Evolutionary conservation across 345 rosid species (phyloP).

Genomic region (Bruguiera parviflora): DNA sequence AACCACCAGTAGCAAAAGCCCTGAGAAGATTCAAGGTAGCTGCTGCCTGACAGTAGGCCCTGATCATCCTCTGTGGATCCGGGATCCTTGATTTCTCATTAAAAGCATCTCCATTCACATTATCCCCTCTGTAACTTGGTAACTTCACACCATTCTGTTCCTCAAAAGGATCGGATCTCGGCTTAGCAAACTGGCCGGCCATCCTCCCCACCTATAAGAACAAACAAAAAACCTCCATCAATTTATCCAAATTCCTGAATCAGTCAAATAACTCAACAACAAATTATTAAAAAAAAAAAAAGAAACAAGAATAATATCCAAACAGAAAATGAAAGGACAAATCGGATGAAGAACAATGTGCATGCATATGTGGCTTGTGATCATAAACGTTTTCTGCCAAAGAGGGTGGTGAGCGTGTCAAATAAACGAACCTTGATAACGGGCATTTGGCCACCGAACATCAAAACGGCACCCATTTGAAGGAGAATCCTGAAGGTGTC

Average conservation of each 20-base stretch:
- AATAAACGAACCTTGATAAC: slow-evolving; percentile 20
- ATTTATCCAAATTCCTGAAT: background rate
- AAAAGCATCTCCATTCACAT: slow-evolving; percentile 26
- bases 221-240: background rate
- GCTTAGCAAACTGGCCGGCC: slow-evolving; percentile 34
- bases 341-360: background rate
- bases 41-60: slow-evolving; percentile 31
- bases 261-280: background rate
- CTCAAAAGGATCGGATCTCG: slow-evolving; percentile 26
- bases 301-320: background rate
- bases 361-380: background rate
- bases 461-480: slow-evolving; percentile 29
- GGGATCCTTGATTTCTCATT: slow-evolving; percentile 27
- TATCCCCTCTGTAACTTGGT: slow-evolving; percentile 32
- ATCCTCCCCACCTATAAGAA: slow-evolving; percentile 26
- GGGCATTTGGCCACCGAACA: slow-evolving; percentile 35
- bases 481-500: slow-evolving; percentile 31
- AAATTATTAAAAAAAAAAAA: background rate
- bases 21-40: slow-evolving; percentile 32
- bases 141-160: slow-evolving; percentile 29
- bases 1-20: slow-evolving; percentile 31
- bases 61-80: slow-evolving; percentile 31
- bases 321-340: background rate
- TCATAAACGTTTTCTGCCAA: background rate
- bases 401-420: background rate